Evolutionary conservation across 768 basidiomycete genomes (phyloP), one percentile per base, ranked within the genome.

Genomic region (Suillus spraguei): DNA sequence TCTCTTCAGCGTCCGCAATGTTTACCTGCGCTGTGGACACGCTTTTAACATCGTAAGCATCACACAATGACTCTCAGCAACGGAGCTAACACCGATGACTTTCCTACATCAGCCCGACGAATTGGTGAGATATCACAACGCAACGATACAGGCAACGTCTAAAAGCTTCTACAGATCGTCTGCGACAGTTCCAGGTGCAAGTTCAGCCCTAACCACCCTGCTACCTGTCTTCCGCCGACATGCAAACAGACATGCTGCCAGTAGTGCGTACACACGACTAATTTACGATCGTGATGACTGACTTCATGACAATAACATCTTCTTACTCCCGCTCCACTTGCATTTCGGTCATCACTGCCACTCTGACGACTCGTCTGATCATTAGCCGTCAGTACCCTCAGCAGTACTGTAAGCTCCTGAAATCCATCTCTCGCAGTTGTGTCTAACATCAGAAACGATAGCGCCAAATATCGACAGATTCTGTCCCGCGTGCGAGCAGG

Each of bases 141-240:
- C 24, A 58, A 24, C 17, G 17, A 58, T 38, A 13, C 24, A 17
- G 13, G 24, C 44, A 38, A 49, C 22, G 52, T 42, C 69, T 67
- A 38, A 72, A 53, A 28, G 33, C 53, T 50, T 52, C 20, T 41
- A 44, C 70, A 87, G 86, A 72, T 85, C 49, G 64, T 69, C 46
- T 87, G 86, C 71, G 75, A 80, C 13, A 77, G 71, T 61, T 64
- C 66, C 38, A 76, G 74, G 52, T 88, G 87, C 74, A 84, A 76
- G 62, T 86, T 87, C 68, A 87, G 86, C 59, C 79, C 85, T 0
- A 76, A 72, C 60, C 87, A 87, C 65, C 82, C 83, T 0, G 62
- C 63, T 1, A 71, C 68, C 41, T 86, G 85, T 60, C 70, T 63
- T 0, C 78, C 72, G 8, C 82, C 82, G 0, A 36, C 36, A 2